Evolutionary conservation across 768 basidiomycete species (phyloP).

Genomic region (Auricularia sp.): DNA sequence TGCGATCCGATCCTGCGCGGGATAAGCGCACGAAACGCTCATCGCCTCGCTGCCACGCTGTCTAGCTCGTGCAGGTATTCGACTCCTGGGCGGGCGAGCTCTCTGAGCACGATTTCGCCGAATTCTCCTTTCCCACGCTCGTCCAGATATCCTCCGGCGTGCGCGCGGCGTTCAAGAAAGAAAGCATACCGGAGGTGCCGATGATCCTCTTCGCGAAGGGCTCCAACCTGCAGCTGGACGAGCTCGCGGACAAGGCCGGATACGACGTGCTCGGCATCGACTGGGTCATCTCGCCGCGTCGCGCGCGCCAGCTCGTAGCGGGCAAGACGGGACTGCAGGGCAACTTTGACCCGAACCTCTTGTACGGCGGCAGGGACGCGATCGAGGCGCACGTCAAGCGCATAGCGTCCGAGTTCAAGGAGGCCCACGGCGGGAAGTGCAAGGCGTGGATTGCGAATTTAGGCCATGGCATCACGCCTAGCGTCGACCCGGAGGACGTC

Average conservation of each 20-base stretch:
- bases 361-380: constrained; percentile 78
- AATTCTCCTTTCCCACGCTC: constrained; percentile 76
- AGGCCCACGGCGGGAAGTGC: constrained; percentile 33
- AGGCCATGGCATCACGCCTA: constrained; percentile 95
- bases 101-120: constrained; percentile 73
- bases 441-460: constrained; percentile 94
- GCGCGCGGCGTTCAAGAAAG: constrained; percentile 41
- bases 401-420: constrained; percentile 67
- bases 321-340: constrained; percentile 71
- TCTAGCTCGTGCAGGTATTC: constrained; percentile 87
- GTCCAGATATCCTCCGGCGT: constrained; percentile 63
- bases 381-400: constrained; percentile 80
- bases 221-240: constrained; percentile 59
- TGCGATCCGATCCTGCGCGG: constrained; percentile 22
- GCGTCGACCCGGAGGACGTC: constrained; percentile 88
- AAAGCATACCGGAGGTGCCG: constrained; percentile 50
- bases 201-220: constrained; percentile 95
- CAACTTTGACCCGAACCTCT: constrained; percentile 80
- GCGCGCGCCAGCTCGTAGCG: constrained; percentile 54
- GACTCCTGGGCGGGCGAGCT: constrained; percentile 95
- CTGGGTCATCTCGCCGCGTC: constrained; percentile 76
- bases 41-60: constrained; percentile 1
- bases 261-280: constrained; percentile 90
- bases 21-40: not conserved
- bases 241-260: constrained; percentile 49